phyloP scores from a whole-genome alignment of 176 grass and related monocot genomes.

The Carex littledalei region DNA sequence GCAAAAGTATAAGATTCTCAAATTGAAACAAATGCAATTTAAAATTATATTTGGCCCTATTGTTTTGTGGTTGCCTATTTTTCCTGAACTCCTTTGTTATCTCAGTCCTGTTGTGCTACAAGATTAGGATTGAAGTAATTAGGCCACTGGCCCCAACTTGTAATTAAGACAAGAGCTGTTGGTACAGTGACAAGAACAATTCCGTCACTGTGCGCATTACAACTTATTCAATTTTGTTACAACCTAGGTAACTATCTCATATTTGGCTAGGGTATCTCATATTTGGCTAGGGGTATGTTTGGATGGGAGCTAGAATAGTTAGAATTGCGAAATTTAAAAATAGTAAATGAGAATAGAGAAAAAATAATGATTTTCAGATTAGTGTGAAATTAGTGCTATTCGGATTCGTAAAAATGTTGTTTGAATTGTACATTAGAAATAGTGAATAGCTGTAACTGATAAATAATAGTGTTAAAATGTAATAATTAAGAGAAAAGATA shows the following conservation, averaged over 20 bases:
- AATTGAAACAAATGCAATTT: neutral
- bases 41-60: neutral
- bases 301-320: too few relatives aligned
- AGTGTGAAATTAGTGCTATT: too few relatives aligned
- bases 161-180: neutral
- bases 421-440: too few relatives aligned
- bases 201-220: neutral
- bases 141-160: neutral
- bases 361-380: too few relatives aligned
- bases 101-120: neutral
- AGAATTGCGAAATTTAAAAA: too few relatives aligned
- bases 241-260: neutral
- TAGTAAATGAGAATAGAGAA: too few relatives aligned
- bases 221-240: neutral
- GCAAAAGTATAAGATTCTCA: neutral
- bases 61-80: too few relatives aligned
- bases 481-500: too few relatives aligned
- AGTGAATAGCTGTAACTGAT: too few relatives aligned
- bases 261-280: neutral
- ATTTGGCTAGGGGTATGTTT: neutral
- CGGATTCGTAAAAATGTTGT: too few relatives aligned
- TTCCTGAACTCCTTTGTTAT: neutral
- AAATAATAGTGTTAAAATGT: too few relatives aligned
- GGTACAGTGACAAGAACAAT: neutral
- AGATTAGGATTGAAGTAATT: neutral